Conservation (phyloP, 768 basidiomycete species). For the Suillus variegatus region DNA sequence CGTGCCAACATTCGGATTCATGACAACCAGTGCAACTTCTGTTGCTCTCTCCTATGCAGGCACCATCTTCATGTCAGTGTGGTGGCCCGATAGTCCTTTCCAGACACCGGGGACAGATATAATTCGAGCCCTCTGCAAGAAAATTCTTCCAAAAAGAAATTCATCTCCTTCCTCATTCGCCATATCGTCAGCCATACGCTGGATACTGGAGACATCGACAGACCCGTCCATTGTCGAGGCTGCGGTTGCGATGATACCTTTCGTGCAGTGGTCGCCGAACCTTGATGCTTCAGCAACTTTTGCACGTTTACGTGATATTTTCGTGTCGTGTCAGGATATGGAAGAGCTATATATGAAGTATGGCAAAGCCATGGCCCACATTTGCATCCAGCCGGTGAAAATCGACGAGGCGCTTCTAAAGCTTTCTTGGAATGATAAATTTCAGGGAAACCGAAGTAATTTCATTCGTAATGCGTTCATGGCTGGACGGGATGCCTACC, state of each 20-base stretch:
- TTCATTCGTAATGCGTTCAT: not conserved
- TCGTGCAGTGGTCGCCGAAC: not conserved
- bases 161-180: too few relatives aligned
- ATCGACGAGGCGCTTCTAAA: not conserved
- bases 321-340: not conserved
- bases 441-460: not conserved
- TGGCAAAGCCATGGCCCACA: not conserved
- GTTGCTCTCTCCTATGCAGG: too few relatives aligned
- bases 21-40: too few relatives aligned
- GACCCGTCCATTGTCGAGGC: not conserved
- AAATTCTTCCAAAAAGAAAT: too few relatives aligned
- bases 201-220: not conserved
- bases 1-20: too few relatives aligned
- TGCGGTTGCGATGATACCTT: not conserved
- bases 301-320: not conserved
- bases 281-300: not conserved
- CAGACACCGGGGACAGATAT: too few relatives aligned
- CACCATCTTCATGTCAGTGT: too few relatives aligned
- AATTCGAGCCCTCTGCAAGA: too few relatives aligned
- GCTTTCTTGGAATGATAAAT: not conserved
- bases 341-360: not conserved
- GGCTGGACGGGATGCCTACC: not conserved
- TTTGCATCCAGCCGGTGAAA: not conserved
- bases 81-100: too few relatives aligned
- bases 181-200: not conserved